Evolutionary conservation across 768 basidiomycete species (phyloP), one percentile per base, ranked within the genome.

Genomic region (Guyanaporus albipodus): DNA sequence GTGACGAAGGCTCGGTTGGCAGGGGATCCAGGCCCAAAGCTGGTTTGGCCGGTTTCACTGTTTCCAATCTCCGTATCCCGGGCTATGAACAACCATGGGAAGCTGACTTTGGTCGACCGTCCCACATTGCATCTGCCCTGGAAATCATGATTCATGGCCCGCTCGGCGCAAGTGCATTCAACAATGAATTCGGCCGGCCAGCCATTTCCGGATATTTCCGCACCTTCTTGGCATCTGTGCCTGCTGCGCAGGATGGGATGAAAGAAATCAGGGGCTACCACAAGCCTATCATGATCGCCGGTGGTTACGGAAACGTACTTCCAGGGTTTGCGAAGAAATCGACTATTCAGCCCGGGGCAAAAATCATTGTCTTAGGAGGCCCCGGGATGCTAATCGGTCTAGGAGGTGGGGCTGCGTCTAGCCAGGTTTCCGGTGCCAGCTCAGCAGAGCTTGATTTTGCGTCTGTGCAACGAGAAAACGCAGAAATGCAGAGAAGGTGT

Each of bases 221-320:
- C 38, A 95, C 96, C 0, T 97, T 96, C 69, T 77, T 85, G 10
- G 90, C 96, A 67, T 76, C 78, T 36, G 75, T 92, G 2, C 76
- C 83, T 18, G 63, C 79, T 24, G 69, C 73, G 8, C 63, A 67
- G 28, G 79, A 79, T 31, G 75, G 73, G 4, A 51, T 62, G 42
- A 53, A 66, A 56, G 87, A 91, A 63, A 70, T 92, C n/a, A 72
- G 94, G 44, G 96, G 96, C 0, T 99, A 97, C 67, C 96, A 98
- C 72, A 99, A 99, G 66, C 96, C 96, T 12, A 96, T 99, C 73
- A 99, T 99, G 96, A 87, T 99, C 54, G 95, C 96, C 8, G 96
- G 96, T 17, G 96, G 96, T 21, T 82, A 93, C 53, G 96, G 96
- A 5, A 97, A 88, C 59, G 94, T 98, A 32, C 83, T 91, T 14